Evolutionary conservation across 179 eudicot species (phyloP).

Genomic region (Heliamphora pulchella): DNA sequence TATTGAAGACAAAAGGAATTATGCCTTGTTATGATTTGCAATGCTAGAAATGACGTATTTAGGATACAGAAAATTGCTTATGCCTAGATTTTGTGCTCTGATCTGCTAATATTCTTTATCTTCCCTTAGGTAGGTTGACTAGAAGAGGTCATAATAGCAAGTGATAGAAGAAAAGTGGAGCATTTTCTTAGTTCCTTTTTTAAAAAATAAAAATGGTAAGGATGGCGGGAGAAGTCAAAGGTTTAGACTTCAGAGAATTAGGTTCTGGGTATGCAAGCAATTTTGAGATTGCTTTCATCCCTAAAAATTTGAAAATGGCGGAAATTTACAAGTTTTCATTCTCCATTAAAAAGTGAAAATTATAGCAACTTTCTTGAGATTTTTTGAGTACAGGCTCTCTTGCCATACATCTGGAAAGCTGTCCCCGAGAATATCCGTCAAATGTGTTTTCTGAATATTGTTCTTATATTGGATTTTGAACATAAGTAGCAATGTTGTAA

Average conservation of each 20-base stretch:
- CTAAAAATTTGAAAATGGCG: background rate
- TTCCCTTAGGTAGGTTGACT: background rate
- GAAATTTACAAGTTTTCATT: background rate
- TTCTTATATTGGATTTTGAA: background rate
- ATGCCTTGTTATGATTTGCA: background rate
- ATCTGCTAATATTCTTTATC: background rate
- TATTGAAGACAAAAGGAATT: background rate
- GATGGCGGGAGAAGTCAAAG: background rate
- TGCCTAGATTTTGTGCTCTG: background rate
- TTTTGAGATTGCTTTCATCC: constrained; percentile 1
- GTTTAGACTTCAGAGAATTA: background rate
- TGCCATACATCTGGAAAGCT: background rate
- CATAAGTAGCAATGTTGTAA: background rate
- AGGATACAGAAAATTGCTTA: background rate
- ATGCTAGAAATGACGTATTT: background rate
- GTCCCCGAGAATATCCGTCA: background rate
- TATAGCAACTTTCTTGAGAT: background rate
- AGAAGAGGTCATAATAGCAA: background rate
- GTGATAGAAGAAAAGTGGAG: background rate
- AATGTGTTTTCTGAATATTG: background rate
- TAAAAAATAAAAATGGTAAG: background rate
- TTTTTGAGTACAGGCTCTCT: background rate
- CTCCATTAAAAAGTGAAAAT: background rate
- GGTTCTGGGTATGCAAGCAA: background rate
- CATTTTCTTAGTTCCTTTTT: background rate